Base-by-base conservation (phyloP, 176 grass and related monocot species). In the Aechmea fasciata region DNA sequence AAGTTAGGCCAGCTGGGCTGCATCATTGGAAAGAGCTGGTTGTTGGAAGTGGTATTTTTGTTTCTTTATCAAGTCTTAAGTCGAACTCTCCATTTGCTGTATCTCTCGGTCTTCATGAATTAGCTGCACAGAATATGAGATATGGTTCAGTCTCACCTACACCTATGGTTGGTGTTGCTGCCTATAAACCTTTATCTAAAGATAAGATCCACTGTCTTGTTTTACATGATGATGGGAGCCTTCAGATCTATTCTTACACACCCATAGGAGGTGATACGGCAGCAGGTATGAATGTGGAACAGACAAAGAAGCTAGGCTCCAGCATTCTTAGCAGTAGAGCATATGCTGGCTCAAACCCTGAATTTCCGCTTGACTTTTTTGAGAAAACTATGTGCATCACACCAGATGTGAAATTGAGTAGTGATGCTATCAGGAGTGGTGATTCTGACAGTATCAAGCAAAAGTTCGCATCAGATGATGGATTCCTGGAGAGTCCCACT, bases 221-320 rank as follows among this genome's bases (percentile, higher is more conserved):
- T 79, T 83, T 97, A 79, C 85, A 92, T 71, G 93, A 97, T 89
- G 93, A 97, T 92, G 93, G 93, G 49, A 92, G 88, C 76, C 84
- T 97, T 82, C 89, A 97, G 72, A 90, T 97, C 70, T 97, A 87
- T 71, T 89, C 93, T 8, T 80, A 87, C 81, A 78, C 79, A 75
- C 79, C 83, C 68, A 85, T 24, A 63, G 86, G 74, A 79, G 79
- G 79, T 87, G 84, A 87, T 23, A 78, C 69, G 81, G 75, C 73
- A 13, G 69, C 52, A 28, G 84, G 17, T 29, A 72, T 79, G 68
- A 85, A 69, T 53, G 64, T 79, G 83, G 88, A 92, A 50, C 93
- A 96, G 77, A 96, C 84, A 41, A 96, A 89, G 81, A 96, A 87
- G 83, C 68, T 96, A 52, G 93, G 83, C 51, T 84, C 81, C 12